Conservation (phyloP, 164 flowering plant species). For the Santalum album region DNA sequence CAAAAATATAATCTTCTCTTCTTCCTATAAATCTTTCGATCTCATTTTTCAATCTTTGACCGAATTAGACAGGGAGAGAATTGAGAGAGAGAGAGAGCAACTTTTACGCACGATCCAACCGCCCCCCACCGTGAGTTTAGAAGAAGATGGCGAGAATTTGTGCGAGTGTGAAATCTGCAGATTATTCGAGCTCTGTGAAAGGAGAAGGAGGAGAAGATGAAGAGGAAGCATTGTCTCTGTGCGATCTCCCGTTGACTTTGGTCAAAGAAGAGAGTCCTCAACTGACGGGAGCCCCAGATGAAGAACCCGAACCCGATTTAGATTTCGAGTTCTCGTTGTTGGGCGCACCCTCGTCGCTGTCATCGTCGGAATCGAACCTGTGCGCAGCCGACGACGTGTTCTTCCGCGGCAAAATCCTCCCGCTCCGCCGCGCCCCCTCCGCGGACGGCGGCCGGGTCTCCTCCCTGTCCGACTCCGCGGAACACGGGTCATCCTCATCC, state of each 20-base stretch:
- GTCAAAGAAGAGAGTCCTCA: conserved; percentile 1
- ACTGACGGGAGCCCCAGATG: not conserved
- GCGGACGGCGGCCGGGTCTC: conserved; percentile 28
- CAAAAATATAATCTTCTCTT: not conserved
- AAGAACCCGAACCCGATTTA: conserved; percentile 13
- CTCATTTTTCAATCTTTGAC: not conserved
- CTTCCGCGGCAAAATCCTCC: conserved; percentile 65
- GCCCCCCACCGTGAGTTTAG: not conserved
- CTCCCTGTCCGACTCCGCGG: conserved; percentile 60
- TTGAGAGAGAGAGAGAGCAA: not conserved
- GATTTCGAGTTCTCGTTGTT: conserved; percentile 34
- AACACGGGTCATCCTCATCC: conserved; percentile 20
- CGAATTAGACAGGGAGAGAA: not conserved
- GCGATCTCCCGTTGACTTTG: conserved; percentile 40
- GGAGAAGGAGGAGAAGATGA: conserved; percentile 20
- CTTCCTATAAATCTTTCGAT: not conserved
- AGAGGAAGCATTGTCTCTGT: conserved; percentile 44
- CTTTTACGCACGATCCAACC: too few relatives aligned
- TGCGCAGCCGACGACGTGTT: conserved; percentile 75
- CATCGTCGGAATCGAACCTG: conserved; percentile 33
- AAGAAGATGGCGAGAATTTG: conserved; percentile 4
- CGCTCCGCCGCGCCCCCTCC: conserved; percentile 56
- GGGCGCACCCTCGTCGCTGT: conserved; percentile 13
- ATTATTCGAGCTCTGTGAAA: conserved; percentile 2
- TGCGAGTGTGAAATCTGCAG: conserved; percentile 5